Evolutionary conservation across 2,329 filamentous ascomycete species (phyloP), one percentile per base, ranked within the genome.

Genomic region (Exophiala dermatitidis): DNA sequence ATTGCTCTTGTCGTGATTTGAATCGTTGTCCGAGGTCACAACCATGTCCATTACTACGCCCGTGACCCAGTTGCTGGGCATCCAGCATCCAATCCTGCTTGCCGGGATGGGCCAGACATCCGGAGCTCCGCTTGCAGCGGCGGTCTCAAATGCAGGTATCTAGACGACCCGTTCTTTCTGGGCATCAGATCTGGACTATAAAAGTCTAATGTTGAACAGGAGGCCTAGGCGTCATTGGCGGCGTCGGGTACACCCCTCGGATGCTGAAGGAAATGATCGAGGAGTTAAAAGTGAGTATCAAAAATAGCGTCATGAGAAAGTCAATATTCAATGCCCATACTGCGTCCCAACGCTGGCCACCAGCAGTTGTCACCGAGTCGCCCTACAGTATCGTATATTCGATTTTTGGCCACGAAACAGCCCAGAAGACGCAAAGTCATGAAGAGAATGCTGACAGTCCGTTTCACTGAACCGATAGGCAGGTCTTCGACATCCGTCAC

Each of bases 201-300:
- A 19, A 19, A 19, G 19, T 19, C 19, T 19, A 19, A 19, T 19
- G 19, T 19, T 19, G 19, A 19, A 19, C 28, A 56, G 53, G 60
- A 37, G 62, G 62, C 5, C 50, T 64, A n/a, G 63, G 63, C 33
- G 57, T 64, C 5, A 60, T 62, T 30, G 63, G 63, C 31, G 63
- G 63, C 8, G 50, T 63, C 2, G 62, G 58, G 38, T 64, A 64
- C 43, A 64, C 93, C 28, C 85, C 85, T 61, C 76, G 81, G 50
- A 89, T 88, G 71, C 81, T 94, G 61, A 77, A 80, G 63, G 86
- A 90, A 67, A 81, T 91, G 66, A 91, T 60, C 5, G 41, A 53
- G 26, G 58, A 62, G 33, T 33, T 62, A 40, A 62, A 62, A 32
- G 56, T 57, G 28, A 48, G 54, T 36, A 30, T n/a, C 29, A 1